Evolutionary conservation across 805 yeast genomes (phyloP), one percentile per base, ranked within the genome.

Genomic region (Candida tibetensis): DNA sequence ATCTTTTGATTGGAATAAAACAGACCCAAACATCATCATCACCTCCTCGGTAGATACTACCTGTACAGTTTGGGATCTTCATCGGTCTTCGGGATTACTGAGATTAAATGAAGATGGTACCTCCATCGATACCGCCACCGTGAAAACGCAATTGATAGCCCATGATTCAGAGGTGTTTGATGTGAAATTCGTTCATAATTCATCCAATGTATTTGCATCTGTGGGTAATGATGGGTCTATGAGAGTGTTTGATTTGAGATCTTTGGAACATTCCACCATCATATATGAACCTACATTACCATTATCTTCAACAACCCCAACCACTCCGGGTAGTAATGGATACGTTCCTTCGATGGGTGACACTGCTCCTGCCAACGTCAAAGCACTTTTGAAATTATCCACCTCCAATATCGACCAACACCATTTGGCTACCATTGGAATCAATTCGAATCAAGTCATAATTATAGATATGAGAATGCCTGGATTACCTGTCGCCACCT

Each of bases 161-260:
- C 99, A 93, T 61, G 99, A 93, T 58, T 79, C 83, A 46, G 97
- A 89, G 60, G 99, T 93, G 3, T 87, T 79, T 58, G 99, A 93
- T 58, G 98, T 90, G 21, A 77, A 85, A 45, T 93, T 89, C 58
- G 65, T 90, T 34, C 78, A 83, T 34, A 81, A 81, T 13, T 77
- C 85, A 25, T 78, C 83, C 31, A 75, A 84, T 53, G 74, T 90
- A 18, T 93, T 93, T 62, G 86, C 95, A 33, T 83, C 93, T 38
- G 95, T 91, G 38, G 95, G 97, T 2, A 90, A 89, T 37, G 99
- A 93, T 62, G 99, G 99, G 0, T 83, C 95, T 13, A 86, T 90
- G 57, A 72, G 99, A 30, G 85, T 93, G 5, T 93, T 93, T 60
- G 99, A 93, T 55, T 70, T 93, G 42, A 66, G 99, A 40, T 74